A percentile compares a stretch with the other conserved stretches of the same genome.
These are phyloP conservation scores for Jacaranda copaia DNA, from an alignment of 257 asterid genomes.

Conservation along the genomic window DNA sequence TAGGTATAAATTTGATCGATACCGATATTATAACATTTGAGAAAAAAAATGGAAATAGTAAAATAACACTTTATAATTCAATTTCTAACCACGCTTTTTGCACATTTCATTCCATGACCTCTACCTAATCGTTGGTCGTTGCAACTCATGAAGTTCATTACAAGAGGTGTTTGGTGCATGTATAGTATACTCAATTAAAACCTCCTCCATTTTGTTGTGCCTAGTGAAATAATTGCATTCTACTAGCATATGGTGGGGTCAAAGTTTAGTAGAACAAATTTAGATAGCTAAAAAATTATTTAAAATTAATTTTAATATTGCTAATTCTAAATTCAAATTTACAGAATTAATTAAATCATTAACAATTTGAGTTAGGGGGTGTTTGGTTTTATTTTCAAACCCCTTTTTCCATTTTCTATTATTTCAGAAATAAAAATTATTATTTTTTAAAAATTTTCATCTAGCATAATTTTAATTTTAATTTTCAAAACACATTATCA, in stretches of 20 bases:
- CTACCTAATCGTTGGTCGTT: constrained; percentile 16
- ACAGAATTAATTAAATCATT: too few relatives aligned
- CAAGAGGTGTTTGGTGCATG: not conserved
- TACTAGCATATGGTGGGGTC: not conserved
- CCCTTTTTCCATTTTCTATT: too few relatives aligned
- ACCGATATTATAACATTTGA: too few relatives aligned
- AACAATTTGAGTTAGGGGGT: too few relatives aligned
- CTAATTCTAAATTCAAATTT: not conserved
- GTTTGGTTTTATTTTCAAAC: too few relatives aligned
- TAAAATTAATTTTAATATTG: constrained; percentile 23
- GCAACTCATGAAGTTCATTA: constrained; percentile 16
- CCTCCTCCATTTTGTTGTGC: not conserved
- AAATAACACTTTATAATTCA: not conserved
- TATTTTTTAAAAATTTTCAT: too few relatives aligned
- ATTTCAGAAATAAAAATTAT: too few relatives aligned
- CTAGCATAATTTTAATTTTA: too few relatives aligned
- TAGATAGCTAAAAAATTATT: constrained; percentile 21
- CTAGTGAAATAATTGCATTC: constrained; percentile 4
- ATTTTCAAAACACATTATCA: too few relatives aligned
- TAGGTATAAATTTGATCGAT: not conserved
- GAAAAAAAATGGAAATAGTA: not conserved
- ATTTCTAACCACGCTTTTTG: not conserved
- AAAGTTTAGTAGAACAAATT: constrained; percentile 29
- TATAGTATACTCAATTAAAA: not conserved
- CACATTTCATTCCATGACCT: not conserved